A percentile compares a stretch with the other conserved stretches of the same genome.
These are phyloP conservation scores for Chaetomiaceae sp. DNA, from an alignment of 2,329 filamentous ascomycete genomes.

Conservation along the genomic window DNA sequence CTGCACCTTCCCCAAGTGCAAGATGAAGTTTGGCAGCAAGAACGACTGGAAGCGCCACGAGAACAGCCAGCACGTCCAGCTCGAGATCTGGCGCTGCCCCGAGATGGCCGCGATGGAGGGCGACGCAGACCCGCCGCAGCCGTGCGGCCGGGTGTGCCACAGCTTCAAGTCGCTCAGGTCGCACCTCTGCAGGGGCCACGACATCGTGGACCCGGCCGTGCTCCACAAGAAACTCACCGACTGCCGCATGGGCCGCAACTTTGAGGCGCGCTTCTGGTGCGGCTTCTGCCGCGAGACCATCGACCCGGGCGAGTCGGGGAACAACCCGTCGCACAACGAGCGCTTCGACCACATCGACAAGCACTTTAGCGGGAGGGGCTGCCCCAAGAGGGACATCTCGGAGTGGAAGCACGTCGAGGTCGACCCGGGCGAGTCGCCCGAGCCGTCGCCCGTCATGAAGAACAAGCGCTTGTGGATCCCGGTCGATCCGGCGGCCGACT, in stretches of 20 bases:
- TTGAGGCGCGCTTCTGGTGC: constrained; percentile 73
- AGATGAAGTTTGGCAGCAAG: constrained; percentile 79
- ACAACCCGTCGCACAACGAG: constrained; percentile 47
- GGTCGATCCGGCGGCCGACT: too few species aligned
- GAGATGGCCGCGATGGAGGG: constrained; percentile 26
- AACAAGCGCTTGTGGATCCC: too few species aligned
- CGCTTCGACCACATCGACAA: constrained; percentile 69
- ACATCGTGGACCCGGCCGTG: constrained; percentile 27
- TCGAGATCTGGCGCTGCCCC: constrained; percentile 68
- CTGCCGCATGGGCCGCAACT: constrained; percentile 60
- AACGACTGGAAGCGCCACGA: constrained; percentile 95
- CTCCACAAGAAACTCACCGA: constrained; percentile 44
- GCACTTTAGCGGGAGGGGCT: constrained; percentile 56
- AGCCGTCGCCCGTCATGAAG: not conserved
- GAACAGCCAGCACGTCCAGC: constrained; percentile 67
- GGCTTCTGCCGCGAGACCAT: constrained; percentile 68
- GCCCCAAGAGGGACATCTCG: constrained; percentile 40
- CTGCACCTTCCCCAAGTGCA: constrained; percentile 68
- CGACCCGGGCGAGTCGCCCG: constrained; percentile 5
- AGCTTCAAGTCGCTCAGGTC: constrained; percentile 53
- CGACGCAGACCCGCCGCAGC: constrained; percentile 8
- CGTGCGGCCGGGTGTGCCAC: constrained; percentile 57
- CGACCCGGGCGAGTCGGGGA: constrained; percentile 42
- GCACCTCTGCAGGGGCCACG: constrained; percentile 56
- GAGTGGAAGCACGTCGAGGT: constrained; percentile 49